Base-by-base conservation (phyloP, 306 rosid species). In the Cucurbita ficifolia region DNA sequence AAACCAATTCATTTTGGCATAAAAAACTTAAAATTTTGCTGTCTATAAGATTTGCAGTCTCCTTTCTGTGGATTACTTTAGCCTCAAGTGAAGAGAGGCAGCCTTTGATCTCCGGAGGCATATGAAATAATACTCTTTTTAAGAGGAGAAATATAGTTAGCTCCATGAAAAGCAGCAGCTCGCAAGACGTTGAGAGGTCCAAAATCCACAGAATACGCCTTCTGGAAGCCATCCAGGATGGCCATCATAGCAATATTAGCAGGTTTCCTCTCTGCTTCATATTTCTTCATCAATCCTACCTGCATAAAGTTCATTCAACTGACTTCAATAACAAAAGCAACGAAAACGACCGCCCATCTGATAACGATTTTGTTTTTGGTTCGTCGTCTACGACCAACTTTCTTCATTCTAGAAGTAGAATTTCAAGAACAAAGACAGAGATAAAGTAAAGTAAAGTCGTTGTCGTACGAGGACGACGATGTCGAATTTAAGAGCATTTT, bases 241-340 rank as follows among this genome's bases (percentile, higher is more conserved):
- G 92, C 95, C 98, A 94, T 90, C 96, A 89, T 90, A 39, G 83
- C 79, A 57, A 90, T 77, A 56, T 88, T 94, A 50, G 86, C 86
- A 3, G 81, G 63, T 74, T 88, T 87, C 77, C 95, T 86, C 84
- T 90, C 98, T 12, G 83, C 79, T 84, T 94, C 98, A 54, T 81
- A 91, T 85, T 83, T 94, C 88, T 84, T 86, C 75, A 94, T 76
- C 81, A 90, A 24, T 64, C 84, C 68, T 51, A 89, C 84, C 97
- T 94, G 89, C 84, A 77, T 9, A 43, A 42, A 74, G 54, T 43
- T 18, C 8, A 5, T 35, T 71, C 5, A 71, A 1, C 33, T 0
- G 1, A 46, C 8, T 68, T 5, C 4, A 46, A 46, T 13, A 4
- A 13, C 21, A 22, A 13, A 13, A 46, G 24, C 8, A 12, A 19